Evolutionary conservation across 257 asterid species (phyloP), one percentile per base, ranked within the genome.

Genomic region (Craterostigma plantagineum): DNA sequence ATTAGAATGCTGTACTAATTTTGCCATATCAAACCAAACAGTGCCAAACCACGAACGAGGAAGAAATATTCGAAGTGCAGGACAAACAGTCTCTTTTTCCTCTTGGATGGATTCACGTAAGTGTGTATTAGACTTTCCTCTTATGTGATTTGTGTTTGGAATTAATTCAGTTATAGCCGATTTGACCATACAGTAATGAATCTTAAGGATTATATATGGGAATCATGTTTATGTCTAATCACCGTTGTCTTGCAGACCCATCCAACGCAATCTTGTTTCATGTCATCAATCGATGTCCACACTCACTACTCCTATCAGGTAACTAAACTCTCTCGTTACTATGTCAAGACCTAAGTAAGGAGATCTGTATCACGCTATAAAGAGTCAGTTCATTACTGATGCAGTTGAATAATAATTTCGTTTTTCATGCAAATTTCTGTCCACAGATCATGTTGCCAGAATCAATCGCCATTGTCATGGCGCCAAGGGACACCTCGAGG

Each of bases 261-360:
- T 71, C 97, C 97, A 27, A 81, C 95, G 1, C 97, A 87, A 55
- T 87, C 97, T 46, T 87, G 97, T 63, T 87, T 81, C 72, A 87
- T 87, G 97, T 87, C 97, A 30, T 87, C 95, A 52, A 81, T 86
- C 48, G 97, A 87, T 62, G 84, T 87, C 52, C 97, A 87, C 59
- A 81, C 97, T 0, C 97, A 87, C 59, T 87, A 87, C 67, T 73
- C 93, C 13, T 87, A 87, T 63, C 97, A 87, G 97, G 97, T 87
- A 52, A 50, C 14, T 47, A 30, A 27, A 17, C 36, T 54, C 49
- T 54, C 63, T 9, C 44, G 41, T 53, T 63, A 38, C 27, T 46
- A 38, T 9, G n/a, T 52, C 38, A 16, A 34, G 42, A 42, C 34
- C 35, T 35, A n/a, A n/a, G n/a, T n/a, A n/a, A n/a, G n/a, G n/a